These are phyloP conservation scores for Zygoascus hellenicus DNA, from an alignment of 1,139 yeast genomes.

Conservation along the genomic window DNA sequence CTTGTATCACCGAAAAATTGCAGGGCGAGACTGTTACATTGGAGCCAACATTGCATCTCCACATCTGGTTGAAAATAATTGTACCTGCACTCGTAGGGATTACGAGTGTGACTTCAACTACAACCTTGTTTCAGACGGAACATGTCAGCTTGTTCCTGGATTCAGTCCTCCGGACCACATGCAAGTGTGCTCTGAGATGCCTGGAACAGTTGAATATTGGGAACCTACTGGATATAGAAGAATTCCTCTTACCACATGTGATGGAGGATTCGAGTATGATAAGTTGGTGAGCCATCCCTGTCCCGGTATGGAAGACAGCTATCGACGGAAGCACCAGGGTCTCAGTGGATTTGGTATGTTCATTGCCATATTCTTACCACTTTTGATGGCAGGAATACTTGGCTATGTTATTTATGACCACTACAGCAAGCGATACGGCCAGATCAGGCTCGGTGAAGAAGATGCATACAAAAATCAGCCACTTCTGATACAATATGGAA, in stretches of 20 bases:
- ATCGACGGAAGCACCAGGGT: constrained; percentile 53
- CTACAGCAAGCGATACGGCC: constrained; percentile 78
- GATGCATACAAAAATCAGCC: constrained; percentile 35
- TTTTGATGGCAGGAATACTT: constrained; percentile 50
- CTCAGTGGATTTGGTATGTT: constrained; percentile 49
- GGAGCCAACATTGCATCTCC: constrained; percentile 57
- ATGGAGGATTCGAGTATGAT: constrained; percentile 66
- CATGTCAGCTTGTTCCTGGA: constrained; percentile 78
- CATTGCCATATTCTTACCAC: constrained; percentile 52
- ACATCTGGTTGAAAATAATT: constrained; percentile 53
- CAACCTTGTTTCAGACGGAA: constrained; percentile 65
- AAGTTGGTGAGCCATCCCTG: constrained; percentile 65
- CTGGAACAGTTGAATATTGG: constrained; percentile 58
- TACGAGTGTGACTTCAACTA: constrained; percentile 93
- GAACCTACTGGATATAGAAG: constrained; percentile 78
- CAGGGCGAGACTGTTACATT: constrained; percentile 67
- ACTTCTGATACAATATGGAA: constrained; percentile 21
- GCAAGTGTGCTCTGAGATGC: constrained; percentile 53
- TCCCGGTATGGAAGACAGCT: constrained; percentile 79
- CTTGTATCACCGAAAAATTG: constrained; percentile 64
- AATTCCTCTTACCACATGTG: constrained; percentile 68
- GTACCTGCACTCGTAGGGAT: constrained; percentile 82
- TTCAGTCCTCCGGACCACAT: constrained; percentile 59
- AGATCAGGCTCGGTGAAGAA: constrained; percentile 76
- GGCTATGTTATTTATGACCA: constrained; percentile 74